Evolutionary conservation across 1,284 basidiomycete genomes (phyloP).

Genomic region (Austroboletus rostrupii): DNA sequence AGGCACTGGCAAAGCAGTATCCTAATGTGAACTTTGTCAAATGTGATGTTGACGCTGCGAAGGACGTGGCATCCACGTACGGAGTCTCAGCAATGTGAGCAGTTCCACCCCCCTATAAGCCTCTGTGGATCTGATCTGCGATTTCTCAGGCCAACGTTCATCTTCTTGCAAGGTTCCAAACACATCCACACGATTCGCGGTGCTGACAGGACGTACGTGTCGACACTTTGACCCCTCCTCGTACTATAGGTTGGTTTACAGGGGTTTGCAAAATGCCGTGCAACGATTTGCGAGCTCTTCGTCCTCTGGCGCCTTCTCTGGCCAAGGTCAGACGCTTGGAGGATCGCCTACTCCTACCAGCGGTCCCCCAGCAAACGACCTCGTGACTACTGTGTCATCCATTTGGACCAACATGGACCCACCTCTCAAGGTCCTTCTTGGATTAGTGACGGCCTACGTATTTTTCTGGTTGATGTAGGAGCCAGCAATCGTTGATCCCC

Average conservation of each 20-base stretch:
- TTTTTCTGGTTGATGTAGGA: conserved; percentile 55
- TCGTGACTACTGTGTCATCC: conserved; percentile 31
- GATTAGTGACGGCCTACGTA: conserved; percentile 56
- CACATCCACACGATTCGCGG: conserved; percentile 69
- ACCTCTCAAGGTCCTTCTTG: conserved; percentile 60
- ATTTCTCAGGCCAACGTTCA: conserved; percentile 66
- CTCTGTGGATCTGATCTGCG: neutral
- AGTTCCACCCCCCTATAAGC: neutral
- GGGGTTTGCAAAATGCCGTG: conserved; percentile 56
- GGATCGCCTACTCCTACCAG: conserved; percentile 31
- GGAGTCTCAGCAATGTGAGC: conserved; percentile 63
- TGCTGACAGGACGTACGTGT: conserved; percentile 57
- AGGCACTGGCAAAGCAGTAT: conserved; percentile 63
- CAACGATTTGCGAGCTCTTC: conserved; percentile 44
- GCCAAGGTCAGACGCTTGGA: conserved; percentile 68
- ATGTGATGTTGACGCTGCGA: conserved; percentile 71
- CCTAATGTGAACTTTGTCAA: conserved; percentile 72
- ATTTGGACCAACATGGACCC: conserved; percentile 50
- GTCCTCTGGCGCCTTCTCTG: conserved; percentile 50
- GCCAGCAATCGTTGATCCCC: too few relatives aligned
- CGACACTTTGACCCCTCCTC: neutral
- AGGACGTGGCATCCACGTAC: conserved; percentile 61
- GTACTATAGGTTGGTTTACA: conserved; percentile 25
- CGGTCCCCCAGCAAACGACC: conserved; percentile 29
- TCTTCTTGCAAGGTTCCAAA: conserved; percentile 65